Conservation (phyloP, 225 moss, liverwort and hornwort genomes). For the Pseudisothecium myosuroides region DNA sequence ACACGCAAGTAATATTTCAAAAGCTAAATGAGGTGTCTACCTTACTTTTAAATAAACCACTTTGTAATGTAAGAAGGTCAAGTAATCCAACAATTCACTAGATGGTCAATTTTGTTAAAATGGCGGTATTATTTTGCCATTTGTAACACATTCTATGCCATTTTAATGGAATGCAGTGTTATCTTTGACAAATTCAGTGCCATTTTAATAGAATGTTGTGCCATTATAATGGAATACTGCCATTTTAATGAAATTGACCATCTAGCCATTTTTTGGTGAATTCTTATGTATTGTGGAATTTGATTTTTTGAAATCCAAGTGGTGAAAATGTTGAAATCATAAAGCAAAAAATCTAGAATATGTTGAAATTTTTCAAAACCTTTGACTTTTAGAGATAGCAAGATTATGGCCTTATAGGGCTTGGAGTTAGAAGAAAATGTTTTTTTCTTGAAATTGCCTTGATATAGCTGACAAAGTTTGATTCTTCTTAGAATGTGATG, state of each 20-base stretch:
- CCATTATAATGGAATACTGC: too few relatives aligned
- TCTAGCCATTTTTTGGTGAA: too few relatives aligned
- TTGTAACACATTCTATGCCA: too few relatives aligned
- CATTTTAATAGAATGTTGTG: too few relatives aligned
- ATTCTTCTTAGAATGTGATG: background rate
- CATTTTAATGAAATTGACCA: too few relatives aligned
- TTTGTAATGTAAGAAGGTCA: accelerated
- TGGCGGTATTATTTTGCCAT: too few relatives aligned
- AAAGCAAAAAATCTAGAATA: too few relatives aligned
- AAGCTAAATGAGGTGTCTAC: background rate
- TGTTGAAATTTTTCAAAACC: background rate
- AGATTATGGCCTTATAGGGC: too few relatives aligned
- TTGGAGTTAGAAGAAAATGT: too few relatives aligned
- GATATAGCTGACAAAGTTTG: background rate
- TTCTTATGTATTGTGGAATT: accelerated
- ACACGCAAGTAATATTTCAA: background rate
- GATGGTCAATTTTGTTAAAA: too few relatives aligned
- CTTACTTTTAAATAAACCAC: background rate
- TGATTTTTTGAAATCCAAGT: background rate
- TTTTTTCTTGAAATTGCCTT: background rate
- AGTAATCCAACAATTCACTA: accelerated
- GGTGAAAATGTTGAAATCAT: background rate
- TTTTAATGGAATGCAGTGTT: too few relatives aligned
- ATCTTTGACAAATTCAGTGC: too few relatives aligned
- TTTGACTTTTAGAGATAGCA: background rate